Percentiles rank a stretch among this genome's conserved stretches.
These are phyloP conservation scores for Venturia pyrina DNA, from an alignment of 2,329 filamentous ascomycete genomes.

Conservation along the genomic window DNA sequence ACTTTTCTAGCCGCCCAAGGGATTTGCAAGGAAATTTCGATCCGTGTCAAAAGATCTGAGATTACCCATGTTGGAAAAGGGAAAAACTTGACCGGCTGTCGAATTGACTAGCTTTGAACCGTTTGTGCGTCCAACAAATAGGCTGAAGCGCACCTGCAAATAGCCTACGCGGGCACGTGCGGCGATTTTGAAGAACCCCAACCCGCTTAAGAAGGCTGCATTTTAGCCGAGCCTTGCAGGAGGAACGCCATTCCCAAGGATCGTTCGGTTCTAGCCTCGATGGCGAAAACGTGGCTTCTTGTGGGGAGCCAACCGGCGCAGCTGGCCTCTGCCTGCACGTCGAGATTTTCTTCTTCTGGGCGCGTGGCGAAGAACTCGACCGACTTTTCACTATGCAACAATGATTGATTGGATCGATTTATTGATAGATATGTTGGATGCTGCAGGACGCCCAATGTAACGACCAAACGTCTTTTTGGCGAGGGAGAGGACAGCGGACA, in stretches of 20 bases:
- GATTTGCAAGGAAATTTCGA: no score
- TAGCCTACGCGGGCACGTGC: not conserved
- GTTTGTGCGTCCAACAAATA: not conserved
- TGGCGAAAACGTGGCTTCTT: not conserved
- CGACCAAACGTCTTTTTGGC: not conserved
- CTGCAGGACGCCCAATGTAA: not conserved
- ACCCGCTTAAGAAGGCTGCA: not conserved
- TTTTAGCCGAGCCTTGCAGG: not conserved
- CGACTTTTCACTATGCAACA: not conserved
- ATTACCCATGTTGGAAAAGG: not conserved
- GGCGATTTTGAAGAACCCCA: not conserved
- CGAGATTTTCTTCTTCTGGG: not conserved
- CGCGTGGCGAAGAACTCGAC: not conserved
- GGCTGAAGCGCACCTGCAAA: not conserved
- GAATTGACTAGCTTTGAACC: not conserved
- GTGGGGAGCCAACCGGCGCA: not conserved
- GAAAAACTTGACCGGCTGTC: not conserved
- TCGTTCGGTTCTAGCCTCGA: not conserved
- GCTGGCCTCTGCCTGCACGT: not conserved
- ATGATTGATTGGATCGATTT: not conserved
- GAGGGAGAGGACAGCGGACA: not conserved
- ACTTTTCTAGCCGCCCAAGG: not conserved
- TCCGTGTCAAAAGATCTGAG: not conserved
- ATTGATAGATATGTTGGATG: not conserved
- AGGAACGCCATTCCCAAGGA: not conserved